These are phyloP conservation scores for Alternaria rosae DNA, from an alignment of 2,329 filamentous ascomycete genomes.

Conservation along the genomic window DNA sequence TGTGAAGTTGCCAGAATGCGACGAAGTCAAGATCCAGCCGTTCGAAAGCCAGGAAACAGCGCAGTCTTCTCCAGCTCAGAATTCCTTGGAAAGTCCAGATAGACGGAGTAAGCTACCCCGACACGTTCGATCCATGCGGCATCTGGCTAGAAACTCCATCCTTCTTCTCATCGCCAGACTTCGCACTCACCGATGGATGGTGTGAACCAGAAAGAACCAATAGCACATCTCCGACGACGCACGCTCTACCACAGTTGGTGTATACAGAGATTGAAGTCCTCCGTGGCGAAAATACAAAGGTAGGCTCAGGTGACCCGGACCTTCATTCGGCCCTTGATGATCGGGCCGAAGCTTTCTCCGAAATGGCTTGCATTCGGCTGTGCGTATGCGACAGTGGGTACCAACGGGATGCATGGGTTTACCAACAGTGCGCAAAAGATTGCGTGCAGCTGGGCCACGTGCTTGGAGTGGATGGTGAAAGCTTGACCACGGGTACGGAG, in stretches of 20 bases:
- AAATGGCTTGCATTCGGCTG: neutral
- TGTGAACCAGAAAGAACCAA: neutral
- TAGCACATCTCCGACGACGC: neutral
- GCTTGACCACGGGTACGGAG: neutral
- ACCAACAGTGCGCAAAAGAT: neutral
- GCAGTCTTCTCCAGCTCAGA: neutral
- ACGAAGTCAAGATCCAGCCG: neutral
- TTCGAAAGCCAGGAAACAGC: neutral
- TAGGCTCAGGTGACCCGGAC: neutral
- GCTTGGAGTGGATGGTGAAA: neutral
- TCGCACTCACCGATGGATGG: neutral
- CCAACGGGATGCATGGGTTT: neutral
- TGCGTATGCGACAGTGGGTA: neutral
- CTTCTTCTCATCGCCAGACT: neutral
- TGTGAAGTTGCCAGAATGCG: neutral
- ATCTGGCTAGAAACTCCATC: neutral
- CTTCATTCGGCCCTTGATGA: conserved; percentile 5
- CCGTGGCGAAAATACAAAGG: neutral
- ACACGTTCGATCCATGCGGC: neutral
- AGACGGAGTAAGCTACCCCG: neutral
- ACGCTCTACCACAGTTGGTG: neutral
- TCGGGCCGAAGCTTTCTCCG: conserved; percentile 2
- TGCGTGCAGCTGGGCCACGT: conserved; percentile 2
- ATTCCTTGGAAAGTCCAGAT: neutral
- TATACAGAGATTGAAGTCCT: neutral